phyloP scores from a whole-genome alignment of 2,329 filamentous ascomycete species.

The Hyphodiscus sp. region DNA sequence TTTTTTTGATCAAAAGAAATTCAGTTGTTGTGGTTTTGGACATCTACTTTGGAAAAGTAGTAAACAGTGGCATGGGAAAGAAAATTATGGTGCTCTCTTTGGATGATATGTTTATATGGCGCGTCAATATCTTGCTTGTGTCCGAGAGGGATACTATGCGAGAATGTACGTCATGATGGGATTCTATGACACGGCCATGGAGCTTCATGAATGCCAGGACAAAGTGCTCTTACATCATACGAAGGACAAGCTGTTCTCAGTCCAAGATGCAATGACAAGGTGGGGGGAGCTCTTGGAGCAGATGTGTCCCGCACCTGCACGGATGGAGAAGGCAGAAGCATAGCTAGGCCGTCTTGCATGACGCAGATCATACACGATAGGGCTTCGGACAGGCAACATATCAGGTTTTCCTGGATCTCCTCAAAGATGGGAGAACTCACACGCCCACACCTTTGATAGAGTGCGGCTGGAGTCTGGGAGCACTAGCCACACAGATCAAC shows the following conservation, averaged over 20 bases:
- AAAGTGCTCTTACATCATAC: background rate
- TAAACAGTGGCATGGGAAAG: background rate
- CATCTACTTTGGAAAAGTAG: background rate
- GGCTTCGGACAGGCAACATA: background rate
- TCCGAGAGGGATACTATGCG: background rate
- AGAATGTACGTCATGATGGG: background rate
- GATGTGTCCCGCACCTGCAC: too few species aligned
- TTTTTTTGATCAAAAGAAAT: background rate
- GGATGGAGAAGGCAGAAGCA: background rate
- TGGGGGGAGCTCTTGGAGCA: too few species aligned
- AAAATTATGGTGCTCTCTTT: background rate
- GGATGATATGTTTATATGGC: background rate
- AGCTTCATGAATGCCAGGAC: background rate
- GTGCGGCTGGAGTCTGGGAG: background rate
- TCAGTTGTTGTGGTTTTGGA: background rate
- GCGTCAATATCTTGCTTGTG: background rate
- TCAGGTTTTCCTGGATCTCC: conserved; percentile 2
- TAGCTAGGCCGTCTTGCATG: background rate
- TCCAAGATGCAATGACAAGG: background rate
- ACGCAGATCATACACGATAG: background rate
- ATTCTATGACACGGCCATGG: background rate
- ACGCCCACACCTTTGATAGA: background rate
- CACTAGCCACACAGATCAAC: conserved; percentile 1
- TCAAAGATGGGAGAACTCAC: too few species aligned
- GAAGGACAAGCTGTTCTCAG: background rate